phyloP scores from a whole-genome alignment of 2,329 filamentous ascomycete genomes.

The Sphaerulina populicola region DNA sequence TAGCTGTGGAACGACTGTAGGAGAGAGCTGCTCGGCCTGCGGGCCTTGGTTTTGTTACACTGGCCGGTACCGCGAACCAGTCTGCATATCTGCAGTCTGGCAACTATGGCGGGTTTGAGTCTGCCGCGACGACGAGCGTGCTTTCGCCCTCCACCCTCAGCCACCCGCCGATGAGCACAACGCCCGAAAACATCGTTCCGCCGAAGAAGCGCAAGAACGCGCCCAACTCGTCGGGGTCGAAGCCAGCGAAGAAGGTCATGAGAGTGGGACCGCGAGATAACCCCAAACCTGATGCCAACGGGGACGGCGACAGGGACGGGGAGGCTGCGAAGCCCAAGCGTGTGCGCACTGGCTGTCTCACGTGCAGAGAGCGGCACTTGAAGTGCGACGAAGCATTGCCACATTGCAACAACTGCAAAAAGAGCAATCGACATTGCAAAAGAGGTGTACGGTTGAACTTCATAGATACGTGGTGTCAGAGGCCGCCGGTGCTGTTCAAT shows the following conservation, averaged over 20 bases:
- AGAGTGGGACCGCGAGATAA: conserved; percentile 26
- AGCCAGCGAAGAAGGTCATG: conserved; percentile 30
- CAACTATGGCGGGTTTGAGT: conserved; percentile 20
- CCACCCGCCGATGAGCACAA: conserved; percentile 7
- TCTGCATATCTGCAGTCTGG: conserved; percentile 49
- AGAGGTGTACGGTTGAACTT: conserved; percentile 84
- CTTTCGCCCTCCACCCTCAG: conserved; percentile 16
- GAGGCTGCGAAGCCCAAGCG: conserved; percentile 60
- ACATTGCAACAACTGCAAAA: conserved; percentile 69
- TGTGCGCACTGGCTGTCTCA: conserved; percentile 82
- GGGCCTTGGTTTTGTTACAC: conserved; percentile 18
- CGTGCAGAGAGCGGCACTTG: conserved; percentile 78
- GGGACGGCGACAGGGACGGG: conserved; percentile 28
- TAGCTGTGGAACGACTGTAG: no score
- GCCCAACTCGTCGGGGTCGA: conserved; percentile 20
- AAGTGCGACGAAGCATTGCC: conserved; percentile 76
- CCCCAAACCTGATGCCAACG: conserved; percentile 20
- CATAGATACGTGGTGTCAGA: conserved; percentile 69
- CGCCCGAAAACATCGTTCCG: conserved; percentile 6
- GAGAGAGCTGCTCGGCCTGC: conserved; percentile 6
- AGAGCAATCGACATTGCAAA: conserved; percentile 78
- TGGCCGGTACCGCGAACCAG: conserved; percentile 42
- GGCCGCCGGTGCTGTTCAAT: conserved; percentile 51
- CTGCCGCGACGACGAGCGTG: not conserved
- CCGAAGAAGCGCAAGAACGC: conserved; percentile 26